Evolutionary conservation across 768 basidiomycete genomes (phyloP), one percentile per base, ranked within the genome.

Genomic region (Boletus subparvulus): DNA sequence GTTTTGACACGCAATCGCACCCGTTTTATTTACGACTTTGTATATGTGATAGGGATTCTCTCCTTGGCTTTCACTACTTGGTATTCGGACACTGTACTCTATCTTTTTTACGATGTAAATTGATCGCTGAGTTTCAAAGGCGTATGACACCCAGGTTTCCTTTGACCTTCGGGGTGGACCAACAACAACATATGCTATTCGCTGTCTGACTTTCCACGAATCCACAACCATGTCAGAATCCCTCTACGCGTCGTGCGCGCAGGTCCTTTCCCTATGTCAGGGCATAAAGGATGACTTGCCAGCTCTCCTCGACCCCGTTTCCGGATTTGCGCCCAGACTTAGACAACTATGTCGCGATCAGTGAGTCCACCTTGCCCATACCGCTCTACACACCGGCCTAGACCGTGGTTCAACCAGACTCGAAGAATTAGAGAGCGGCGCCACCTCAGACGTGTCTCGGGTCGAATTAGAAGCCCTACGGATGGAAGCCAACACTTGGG

Each of bases 401-500:
- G 43, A 57, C 49, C 16, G 8, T 39, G 39, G 13, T 51, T 61
- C 49, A 47, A 30, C 43, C 49, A 87, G 86, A 61, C 72, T 88
- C 32, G 73, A 73, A 53, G 84, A 87, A 58, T 77, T 40, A 73
- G 83, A 69, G 80, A 83, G 35, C 61, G 67, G 33, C 55, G 63
- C 36, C 71, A 77, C 58, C 67, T 69, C 36, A 47, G 76, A 66
- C 26, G 62, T 71, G 26, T 73, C 78, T 17, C 73, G 66, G 39
- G 79, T 83, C 28, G 87, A 88, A 62, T 61, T 87, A 0, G 86
- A 87, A 26, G 74, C 84, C 1, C 70, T 92, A 51, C 78, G 81
- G 11, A 77, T 93, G 69, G 92, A 94, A 67, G 80, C 84, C 45
- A 86, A 88, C 69, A 92, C 92, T 1, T 95, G 92, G 92, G 81